phyloP scores from a whole-genome alignment of 495 filamentous ascomycete genomes.

The Platismatia glauca region DNA sequence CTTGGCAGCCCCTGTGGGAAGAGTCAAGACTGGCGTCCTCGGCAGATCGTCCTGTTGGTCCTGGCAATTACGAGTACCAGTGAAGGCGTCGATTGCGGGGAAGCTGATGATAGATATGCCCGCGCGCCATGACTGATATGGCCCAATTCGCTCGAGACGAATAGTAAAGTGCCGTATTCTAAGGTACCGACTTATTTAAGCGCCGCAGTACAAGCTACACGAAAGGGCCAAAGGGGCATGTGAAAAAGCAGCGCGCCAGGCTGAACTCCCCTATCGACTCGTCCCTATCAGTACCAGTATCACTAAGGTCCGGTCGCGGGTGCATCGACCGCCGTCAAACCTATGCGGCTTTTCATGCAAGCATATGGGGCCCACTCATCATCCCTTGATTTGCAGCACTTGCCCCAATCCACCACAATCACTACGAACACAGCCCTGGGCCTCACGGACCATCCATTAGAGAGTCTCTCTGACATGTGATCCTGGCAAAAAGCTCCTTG shows the following conservation, averaged over 20 bases:
- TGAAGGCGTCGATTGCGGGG: not conserved
- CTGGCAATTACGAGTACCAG: not conserved
- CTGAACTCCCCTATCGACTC: not conserved
- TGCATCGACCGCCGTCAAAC: not conserved
- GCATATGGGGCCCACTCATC: slow-evolving; percentile 2
- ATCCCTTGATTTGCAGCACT: not conserved
- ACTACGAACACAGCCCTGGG: not conserved
- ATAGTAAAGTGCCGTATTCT: not conserved
- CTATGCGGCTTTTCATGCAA: not conserved
- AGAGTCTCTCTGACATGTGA: not conserved
- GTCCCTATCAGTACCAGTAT: not conserved
- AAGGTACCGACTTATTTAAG: not conserved
- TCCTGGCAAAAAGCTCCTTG: not conserved
- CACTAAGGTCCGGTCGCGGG: not conserved
- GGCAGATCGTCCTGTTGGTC: not conserved
- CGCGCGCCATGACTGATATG: not conserved
- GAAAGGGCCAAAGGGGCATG: not conserved
- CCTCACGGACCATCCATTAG: not conserved
- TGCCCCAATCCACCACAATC: not conserved
- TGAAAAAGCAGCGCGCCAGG: not conserved
- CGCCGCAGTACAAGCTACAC: not conserved
- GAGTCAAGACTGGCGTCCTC: not conserved
- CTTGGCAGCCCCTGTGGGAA: not conserved
- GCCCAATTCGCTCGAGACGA: not conserved
- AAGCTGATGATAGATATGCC: not conserved